Conservation (phyloP, 306 rosid genomes). For the Cicer bijugum region DNA sequence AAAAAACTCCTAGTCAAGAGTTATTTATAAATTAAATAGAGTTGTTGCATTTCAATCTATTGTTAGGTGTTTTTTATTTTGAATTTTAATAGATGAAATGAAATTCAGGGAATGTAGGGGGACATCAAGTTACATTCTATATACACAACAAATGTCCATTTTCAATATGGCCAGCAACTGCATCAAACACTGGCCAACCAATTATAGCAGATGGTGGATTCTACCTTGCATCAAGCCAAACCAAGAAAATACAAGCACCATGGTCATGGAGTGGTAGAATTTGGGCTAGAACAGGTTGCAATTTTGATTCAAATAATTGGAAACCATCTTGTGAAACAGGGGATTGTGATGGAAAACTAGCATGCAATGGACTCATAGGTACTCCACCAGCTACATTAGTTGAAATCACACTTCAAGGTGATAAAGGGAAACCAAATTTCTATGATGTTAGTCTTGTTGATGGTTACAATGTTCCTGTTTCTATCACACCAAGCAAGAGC, state of each 20-base stretch:
- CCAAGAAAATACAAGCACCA: constrained; percentile 56
- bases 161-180: constrained; percentile 92
- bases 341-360: constrained; percentile 75
- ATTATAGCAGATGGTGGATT: constrained; percentile 84
- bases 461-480: constrained; percentile 77
- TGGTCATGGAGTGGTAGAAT: constrained; percentile 88
- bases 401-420: constrained; percentile 66
- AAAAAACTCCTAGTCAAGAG: no score
- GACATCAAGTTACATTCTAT: constrained; percentile 58
- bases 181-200: constrained; percentile 74
- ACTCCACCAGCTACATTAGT: constrained; percentile 82
- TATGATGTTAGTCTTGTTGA: constrained; percentile 88
- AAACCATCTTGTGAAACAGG: constrained; percentile 78
- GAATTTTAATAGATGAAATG: background rate
- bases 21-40: no score
- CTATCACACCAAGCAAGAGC: constrained; percentile 43
- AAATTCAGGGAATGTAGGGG: constrained; percentile 53
- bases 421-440: constrained; percentile 59
- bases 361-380: constrained; percentile 84
- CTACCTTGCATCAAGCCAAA: constrained; percentile 64
- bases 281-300: constrained; percentile 90
- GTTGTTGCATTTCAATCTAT: no score
- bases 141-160: constrained; percentile 75
- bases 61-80: no score
- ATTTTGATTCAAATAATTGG: constrained; percentile 52